Evolutionary conservation across 129 eudicot genomes (phyloP).

Genomic region (Escallonia herrerae): DNA sequence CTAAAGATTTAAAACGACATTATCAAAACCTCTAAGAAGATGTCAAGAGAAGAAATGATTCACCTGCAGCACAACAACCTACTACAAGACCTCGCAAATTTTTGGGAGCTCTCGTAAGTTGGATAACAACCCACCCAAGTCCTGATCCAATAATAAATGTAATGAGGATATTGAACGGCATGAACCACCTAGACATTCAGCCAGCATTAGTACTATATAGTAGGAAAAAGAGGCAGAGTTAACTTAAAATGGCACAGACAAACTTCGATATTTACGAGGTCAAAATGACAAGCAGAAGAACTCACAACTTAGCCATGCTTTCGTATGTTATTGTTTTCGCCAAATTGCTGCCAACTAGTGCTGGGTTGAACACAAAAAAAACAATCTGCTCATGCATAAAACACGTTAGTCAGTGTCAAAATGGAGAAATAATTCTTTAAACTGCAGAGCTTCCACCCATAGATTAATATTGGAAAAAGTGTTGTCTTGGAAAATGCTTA

Average conservation of each 20-base stretch:
- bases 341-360: conserved; percentile 65
- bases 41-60: background rate
- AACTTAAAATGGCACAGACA: background rate
- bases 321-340: conserved; percentile 67
- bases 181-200: conserved; percentile 64
- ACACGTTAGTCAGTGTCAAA: conserved; percentile 5
- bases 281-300: background rate
- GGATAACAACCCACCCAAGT: conserved; percentile 71
- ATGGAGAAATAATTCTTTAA: background rate
- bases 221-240: background rate
- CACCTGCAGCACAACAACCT: conserved; percentile 82
- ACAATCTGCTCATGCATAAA: conserved; percentile 45
- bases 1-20: too few species aligned
- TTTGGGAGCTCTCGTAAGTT: conserved; percentile 52
- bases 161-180: conserved; percentile 78
- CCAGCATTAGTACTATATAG: background rate
- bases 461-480: background rate
- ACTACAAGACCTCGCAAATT: conserved; percentile 74
- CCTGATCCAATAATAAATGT: conserved; percentile 72
- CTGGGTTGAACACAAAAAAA: conserved; percentile 79
- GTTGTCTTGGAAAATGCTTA: too few species aligned
- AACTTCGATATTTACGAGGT: background rate
- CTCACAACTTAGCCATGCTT: conserved; percentile 56
- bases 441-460: background rate
- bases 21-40: too few species aligned